Percentiles rank a stretch among this genome's conserved stretches.
phyloP scores from a whole-genome alignment of 805 yeast species.

The Yamadazyma kitorensis region DNA sequence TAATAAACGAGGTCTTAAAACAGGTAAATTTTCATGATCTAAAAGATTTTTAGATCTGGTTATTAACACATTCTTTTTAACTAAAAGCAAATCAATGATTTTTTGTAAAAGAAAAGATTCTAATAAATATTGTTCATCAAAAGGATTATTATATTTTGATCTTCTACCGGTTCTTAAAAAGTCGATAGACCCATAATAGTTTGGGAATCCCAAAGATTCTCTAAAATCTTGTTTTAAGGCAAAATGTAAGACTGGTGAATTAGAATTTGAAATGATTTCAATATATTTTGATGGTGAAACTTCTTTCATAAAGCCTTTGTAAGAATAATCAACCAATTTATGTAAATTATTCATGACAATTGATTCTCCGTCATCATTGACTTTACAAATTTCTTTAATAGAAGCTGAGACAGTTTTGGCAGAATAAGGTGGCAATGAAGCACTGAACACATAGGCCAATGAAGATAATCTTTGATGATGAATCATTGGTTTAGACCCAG shows the following conservation, averaged over 20 bases:
- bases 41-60: conserved; percentile 61
- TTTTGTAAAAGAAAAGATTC: conserved; percentile 65
- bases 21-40: conserved; percentile 72
- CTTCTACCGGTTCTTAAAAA: conserved; percentile 44
- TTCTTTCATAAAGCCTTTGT: conserved; percentile 41
- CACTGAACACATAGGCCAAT: conserved; percentile 88
- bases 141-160: conserved; percentile 39
- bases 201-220: conserved; percentile 45
- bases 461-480: conserved; percentile 91
- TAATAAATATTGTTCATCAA: conserved; percentile 43
- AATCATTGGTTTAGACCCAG: conserved; percentile 79
- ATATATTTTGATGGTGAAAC: conserved; percentile 36
- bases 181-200: conserved; percentile 46
- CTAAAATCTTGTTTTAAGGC: conserved; percentile 50
- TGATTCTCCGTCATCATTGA: conserved; percentile 31
- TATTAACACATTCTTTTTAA: conserved; percentile 54
- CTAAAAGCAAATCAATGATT: conserved; percentile 57
- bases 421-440: conserved; percentile 89
- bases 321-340: conserved; percentile 37
- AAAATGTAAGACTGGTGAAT: conserved; percentile 71
- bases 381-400: conserved; percentile 46
- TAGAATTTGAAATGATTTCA: conserved; percentile 51
- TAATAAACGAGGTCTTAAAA: conserved; percentile 36
- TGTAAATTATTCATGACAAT: conserved; percentile 33
- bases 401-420: conserved; percentile 59